Base-by-base conservation (phyloP, 2,329 filamentous ascomycete genomes). In the Aspergillus brasiliensis region DNA sequence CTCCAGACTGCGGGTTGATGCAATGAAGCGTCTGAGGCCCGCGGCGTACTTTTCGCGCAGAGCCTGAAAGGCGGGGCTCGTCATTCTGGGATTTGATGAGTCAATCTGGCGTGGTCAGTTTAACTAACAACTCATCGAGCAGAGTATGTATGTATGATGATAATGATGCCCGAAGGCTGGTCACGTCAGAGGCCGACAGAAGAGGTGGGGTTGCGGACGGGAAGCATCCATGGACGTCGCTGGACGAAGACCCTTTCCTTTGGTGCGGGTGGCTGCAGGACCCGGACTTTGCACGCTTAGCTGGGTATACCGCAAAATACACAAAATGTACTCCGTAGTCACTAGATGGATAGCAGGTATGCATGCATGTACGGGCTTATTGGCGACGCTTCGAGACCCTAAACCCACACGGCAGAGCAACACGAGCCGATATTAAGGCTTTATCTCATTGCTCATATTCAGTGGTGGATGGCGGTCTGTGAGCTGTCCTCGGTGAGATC, bases 11-110 rank as follows among this genome's bases (percentile, higher is more conserved):
- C 67, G 71, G 13, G 68, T 58, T 5, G 80, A 81, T 4, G 72
- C 65, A 44, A 76, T 71, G 63, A 83, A 83, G 15, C 68, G 65
- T 63, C 79, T 78, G 38, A 83, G 65, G 1, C 78, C 71, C 3
- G 72, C 68, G 40, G 70, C 69, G 44, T 83, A 78, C 25, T 73
- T 70, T 3, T 72, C 62, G 37, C 77, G 73, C 13, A 81, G 71
- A 4, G 68, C 42, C 54, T 68, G 68, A 42, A 70, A 65, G 2
- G 71, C 68, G 56, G 59, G 49, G 46, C 53, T 52, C 38, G 61
- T 57, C 56, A 61, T 62, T 37, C 19, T 56, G 31, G 19, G 23
- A 60, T 23, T 10, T 3, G 52, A 28, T 55, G 19, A 28, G 46
- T 49, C 27, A 49, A 31, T 28, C 23, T n/a, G 25, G 25, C 46